Evolutionary conservation across 192 early-diverging fungal genomes (phyloP), one percentile per base, ranked within the genome.

Genomic region (Coemansia aciculifera): DNA sequence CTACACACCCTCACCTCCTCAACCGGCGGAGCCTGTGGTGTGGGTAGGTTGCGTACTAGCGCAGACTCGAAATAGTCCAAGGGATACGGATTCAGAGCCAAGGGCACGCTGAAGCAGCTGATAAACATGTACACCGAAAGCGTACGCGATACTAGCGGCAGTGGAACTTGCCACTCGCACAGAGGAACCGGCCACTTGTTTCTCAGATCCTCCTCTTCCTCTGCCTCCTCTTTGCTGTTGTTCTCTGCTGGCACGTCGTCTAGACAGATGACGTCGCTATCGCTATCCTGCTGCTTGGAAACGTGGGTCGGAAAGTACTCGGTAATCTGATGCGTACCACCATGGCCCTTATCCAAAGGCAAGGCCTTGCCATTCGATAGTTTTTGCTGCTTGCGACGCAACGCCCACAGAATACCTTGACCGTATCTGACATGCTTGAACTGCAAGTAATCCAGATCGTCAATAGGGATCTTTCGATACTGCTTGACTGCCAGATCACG

Each of bases 11-110:
- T 31, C 3, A 5, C 44, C 3, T 63, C 27, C 0, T 46, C 39
- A 13, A 0, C 15, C 13, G 0, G 1, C 24, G 1, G 24, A 27
- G 24, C 17, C 1, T 17, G 34, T 12, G 66, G 64, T 10, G 76
- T 65, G 5, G 67, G 70, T n/a, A 63, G 49, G 4, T 43, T 66
- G 62, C 89, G 85, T 10, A 84, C 68, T 0, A 95, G 75, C 4
- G 90, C 87, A 3, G 86, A 65, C 52, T 90, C 86, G 73, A 94
- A 93, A 39, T 90, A 89, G 68, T 94, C 89, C 34, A 97, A 78
- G n/a, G 87, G 86, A 62, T 90, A 91, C 5, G 92, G 88, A 9
- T 76, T 74, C 24, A 95, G 68, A 36, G 84, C 74, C 2, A 97
- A 71, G 15, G 93, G 88, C 24, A 86, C 74, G 42, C 89, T 83